phyloP scores from a whole-genome alignment of 2,329 filamentous ascomycete species.

The Fusarium redolens region DNA sequence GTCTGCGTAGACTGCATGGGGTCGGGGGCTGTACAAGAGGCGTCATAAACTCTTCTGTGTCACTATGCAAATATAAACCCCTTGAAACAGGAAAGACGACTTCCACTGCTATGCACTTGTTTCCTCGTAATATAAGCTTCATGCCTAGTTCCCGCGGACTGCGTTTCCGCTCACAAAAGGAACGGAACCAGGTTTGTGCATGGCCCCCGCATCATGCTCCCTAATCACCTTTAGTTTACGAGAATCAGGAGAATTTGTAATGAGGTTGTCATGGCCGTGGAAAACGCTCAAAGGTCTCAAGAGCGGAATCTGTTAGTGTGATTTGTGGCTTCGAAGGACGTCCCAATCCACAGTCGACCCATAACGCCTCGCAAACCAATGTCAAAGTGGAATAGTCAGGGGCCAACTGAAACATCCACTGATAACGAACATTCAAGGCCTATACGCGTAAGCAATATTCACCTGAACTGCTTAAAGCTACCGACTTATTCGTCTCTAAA shows the following conservation, averaged over 20 bases:
- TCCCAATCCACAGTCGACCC: background rate
- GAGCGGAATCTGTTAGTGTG: background rate
- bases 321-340: background rate
- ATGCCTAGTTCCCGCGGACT: background rate
- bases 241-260: background rate
- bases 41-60: background rate
- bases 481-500: background rate
- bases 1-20: background rate
- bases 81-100: background rate
- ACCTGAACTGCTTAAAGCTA: background rate
- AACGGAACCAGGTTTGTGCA: background rate
- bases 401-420: background rate
- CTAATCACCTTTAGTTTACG: background rate
- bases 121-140: background rate
- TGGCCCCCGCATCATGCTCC: background rate
- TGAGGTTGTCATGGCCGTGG: background rate
- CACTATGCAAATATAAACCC: background rate
- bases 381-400: conserved; percentile 12
- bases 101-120: background rate
- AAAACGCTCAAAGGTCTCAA: background rate
- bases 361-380: background rate
- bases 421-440: background rate
- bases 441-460: background rate
- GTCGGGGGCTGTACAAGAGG: background rate
- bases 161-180: background rate